Base-by-base conservation (phyloP, 768 basidiomycete species). In the Pleurotus tuoliensis region DNA sequence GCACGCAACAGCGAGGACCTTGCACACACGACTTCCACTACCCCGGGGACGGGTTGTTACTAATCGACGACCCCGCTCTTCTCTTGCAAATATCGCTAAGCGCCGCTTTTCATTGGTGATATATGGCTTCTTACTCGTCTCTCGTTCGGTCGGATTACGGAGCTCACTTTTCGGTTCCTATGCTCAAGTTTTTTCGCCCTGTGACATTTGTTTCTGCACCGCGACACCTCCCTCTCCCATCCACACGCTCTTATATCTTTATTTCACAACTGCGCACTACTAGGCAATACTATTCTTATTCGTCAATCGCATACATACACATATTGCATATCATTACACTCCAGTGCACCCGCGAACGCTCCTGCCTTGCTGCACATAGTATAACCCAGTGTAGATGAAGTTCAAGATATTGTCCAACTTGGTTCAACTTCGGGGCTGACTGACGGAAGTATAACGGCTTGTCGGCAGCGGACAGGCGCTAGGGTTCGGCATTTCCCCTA, bases 161-260 rank as follows among this genome's bases (percentile, higher is more conserved):
- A n/a, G 15, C 7, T 22, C 41, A 13, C 20, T 44, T 44, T n/a
- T 16, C 15, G n/a, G 20, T 4, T 44, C 11, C n/a, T 25, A 22
- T 22, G 13, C 11, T 44, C 5, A 22, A 3, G n/a, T 5, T 44
- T n/a, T 13, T 6, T 3, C 5, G 0, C 13, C 41, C 15, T 44
- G 41, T n/a, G 20, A n/a, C 41, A n/a, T 22, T 44, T 44, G n/a
- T 22, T 22, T 15, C 41, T 13, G n/a, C n/a, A 1, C 20, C n/a
- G 41, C 41, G 41, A 67, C 7, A 59, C 65, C 16, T n/a, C 60
- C 67, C n/a, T 67, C 67, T 15, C 68, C 65, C 30, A 34, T 58
- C 65, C 9, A 47, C 66, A 3, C 69, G 64, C 15, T 65, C 75
- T 2, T 57, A 71, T 27, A 69, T 30, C 51, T 40, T 15, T 41